Percentiles rank a stretch among this genome's conserved stretches.
Evolutionary conservation across 2,329 filamentous ascomycete genomes (phyloP).

Genomic region (Fusarium vanettenii): DNA sequence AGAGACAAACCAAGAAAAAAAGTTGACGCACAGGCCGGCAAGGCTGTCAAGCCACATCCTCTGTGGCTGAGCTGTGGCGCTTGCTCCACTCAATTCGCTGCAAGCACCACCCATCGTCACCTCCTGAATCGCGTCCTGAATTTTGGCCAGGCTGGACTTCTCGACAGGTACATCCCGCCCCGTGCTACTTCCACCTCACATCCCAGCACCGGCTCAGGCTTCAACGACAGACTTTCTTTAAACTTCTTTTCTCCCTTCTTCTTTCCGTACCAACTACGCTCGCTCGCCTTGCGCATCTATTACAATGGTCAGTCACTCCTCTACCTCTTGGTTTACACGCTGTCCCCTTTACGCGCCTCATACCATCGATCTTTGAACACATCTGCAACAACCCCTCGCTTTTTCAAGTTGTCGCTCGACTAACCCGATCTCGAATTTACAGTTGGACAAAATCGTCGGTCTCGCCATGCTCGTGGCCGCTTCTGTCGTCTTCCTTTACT

Average conservation of each 20-base stretch:
- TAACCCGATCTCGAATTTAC: conserved; percentile 32
- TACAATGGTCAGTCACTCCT: conserved; percentile 39
- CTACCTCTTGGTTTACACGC: conserved; percentile 17
- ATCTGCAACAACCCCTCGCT: conserved; percentile 37
- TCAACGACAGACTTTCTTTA: conserved; percentile 38
- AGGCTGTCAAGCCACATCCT: conserved; percentile 10
- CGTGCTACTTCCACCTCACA: conserved; percentile 27
- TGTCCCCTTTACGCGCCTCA: conserved; percentile 36
- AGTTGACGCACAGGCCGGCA: conserved; percentile 37
- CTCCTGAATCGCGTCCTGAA: conserved; percentile 39
- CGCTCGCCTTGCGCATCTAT: conserved; percentile 33
- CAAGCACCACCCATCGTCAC: conserved; percentile 28
- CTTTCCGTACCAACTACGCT: conserved; percentile 22
- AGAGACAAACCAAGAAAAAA: conserved; percentile 38
- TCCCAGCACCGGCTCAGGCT: conserved; percentile 14
- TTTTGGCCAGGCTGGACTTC: conserved; percentile 41
- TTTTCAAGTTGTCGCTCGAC: conserved; percentile 9
- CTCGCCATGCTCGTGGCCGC: conserved; percentile 76
- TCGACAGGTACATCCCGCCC: conserved; percentile 24
- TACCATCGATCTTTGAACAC: not conserved
- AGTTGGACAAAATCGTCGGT: conserved; percentile 90
- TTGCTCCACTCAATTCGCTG: conserved; percentile 12
- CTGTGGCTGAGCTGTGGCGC: conserved; percentile 30
- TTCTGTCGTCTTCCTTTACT: conserved; percentile 80
- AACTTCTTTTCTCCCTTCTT: conserved; percentile 9